These are phyloP conservation scores for Penicillium sp. DNA, from an alignment of 2,329 filamentous ascomycete genomes.

Conservation along the genomic window DNA sequence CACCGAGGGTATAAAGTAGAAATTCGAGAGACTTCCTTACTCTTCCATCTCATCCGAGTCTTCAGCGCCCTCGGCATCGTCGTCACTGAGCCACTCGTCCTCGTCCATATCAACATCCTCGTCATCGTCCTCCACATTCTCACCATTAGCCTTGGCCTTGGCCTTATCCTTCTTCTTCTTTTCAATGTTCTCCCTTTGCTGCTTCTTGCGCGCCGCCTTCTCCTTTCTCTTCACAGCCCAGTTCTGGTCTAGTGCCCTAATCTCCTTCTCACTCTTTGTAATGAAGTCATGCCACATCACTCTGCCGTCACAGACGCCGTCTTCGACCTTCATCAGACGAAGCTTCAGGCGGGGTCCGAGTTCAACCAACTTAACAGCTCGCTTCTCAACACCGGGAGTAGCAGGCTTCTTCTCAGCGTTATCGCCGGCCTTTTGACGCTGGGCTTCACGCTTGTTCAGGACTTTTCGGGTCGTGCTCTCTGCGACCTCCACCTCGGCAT, in stretches of 20 bases:
- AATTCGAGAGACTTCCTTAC: constrained; percentile 21
- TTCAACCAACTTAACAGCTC: constrained; percentile 88
- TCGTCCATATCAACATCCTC: constrained; percentile 56
- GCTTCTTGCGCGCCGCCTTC: constrained; percentile 77
- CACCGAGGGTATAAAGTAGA: constrained; percentile 20
- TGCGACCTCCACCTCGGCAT: constrained; percentile 88
- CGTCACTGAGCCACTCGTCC: constrained; percentile 54
- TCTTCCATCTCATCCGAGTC: constrained; percentile 44
- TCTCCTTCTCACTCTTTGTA: constrained; percentile 75
- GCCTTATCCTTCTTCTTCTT: constrained; percentile 69
- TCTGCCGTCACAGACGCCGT: constrained; percentile 83
- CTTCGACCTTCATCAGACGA: constrained; percentile 91
- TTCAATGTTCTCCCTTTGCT: constrained; percentile 88
- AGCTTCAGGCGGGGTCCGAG: constrained; percentile 86
- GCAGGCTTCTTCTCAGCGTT: constrained; percentile 45
- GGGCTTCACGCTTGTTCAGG: constrained; percentile 51
- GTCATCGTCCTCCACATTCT: constrained; percentile 49
- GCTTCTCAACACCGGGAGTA: constrained; percentile 66
- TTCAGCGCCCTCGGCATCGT: constrained; percentile 48
- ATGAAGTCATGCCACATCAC: constrained; percentile 98
- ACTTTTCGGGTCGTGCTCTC: constrained; percentile 55
- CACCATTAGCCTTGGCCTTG: constrained; percentile 45
- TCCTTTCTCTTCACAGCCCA: constrained; percentile 84
- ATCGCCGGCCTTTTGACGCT: constrained; percentile 45
- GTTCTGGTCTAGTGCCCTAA: constrained; percentile 73